phyloP scores from a whole-genome alignment of 345 rosid species.

The Salix exigua region DNA sequence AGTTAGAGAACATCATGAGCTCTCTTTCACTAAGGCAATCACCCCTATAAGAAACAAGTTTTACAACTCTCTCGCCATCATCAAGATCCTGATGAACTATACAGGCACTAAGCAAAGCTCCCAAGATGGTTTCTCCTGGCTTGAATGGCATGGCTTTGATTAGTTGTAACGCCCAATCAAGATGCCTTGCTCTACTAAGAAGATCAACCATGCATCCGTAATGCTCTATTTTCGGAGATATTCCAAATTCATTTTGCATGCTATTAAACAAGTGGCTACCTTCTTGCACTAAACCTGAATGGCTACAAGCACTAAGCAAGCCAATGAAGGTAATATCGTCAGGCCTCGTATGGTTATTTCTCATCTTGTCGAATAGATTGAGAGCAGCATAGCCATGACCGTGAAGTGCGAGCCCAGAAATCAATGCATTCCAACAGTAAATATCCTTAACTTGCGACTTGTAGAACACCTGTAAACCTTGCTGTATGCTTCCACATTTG shows the following conservation, averaged over 20 bases:
- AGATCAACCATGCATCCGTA: constrained; percentile 31
- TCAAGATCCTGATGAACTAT: constrained; percentile 23
- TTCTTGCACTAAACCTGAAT: constrained; percentile 25
- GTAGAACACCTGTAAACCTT: constrained; percentile 8
- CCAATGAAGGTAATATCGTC: constrained; percentile 26
- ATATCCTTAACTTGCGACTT: constrained; percentile 22
- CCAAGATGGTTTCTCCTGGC: constrained; percentile 23
- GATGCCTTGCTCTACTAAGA: constrained; percentile 12
- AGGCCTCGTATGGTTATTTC: neutral
- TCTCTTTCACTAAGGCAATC: constrained; percentile 23
- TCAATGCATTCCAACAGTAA: constrained; percentile 27
- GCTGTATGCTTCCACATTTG: constrained; percentile 27
- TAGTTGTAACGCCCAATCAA: constrained; percentile 11
- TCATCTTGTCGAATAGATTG: constrained; percentile 15
- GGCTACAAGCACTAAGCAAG: constrained; percentile 28
- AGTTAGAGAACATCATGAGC: constrained; percentile 24
- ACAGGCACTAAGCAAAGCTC: constrained; percentile 33
- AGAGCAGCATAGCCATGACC: constrained; percentile 23
- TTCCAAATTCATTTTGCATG: constrained; percentile 21
- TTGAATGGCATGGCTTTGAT: constrained; percentile 24
- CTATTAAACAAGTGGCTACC: constrained; percentile 15
- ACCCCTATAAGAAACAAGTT: constrained; percentile 9
- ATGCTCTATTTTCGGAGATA: constrained; percentile 26
- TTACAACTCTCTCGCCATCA: constrained; percentile 12
- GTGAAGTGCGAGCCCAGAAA: constrained; percentile 17